Evolutionary conservation across 192 early-diverging fungal species (phyloP), one percentile per base, ranked within the genome.

Genomic region (Lobosporangium transversale): DNA sequence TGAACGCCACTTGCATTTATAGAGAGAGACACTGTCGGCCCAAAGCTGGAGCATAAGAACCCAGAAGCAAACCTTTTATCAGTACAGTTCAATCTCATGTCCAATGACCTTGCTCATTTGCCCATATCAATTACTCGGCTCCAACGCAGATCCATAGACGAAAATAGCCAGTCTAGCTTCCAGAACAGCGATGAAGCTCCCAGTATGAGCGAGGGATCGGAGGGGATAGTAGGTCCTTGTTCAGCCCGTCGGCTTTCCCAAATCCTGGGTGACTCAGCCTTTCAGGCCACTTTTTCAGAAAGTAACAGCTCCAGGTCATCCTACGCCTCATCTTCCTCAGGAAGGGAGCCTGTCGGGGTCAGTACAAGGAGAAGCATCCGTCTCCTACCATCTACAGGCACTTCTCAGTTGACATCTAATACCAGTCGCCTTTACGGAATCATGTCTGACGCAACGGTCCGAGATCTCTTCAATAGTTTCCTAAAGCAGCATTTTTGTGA

Each of bases 401-500:
- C 73, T 6, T 37, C 58, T 4, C 57, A 61, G n/a, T 67, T 65
- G 2, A 66, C 49, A 35, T 84, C 86, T 20, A 88, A 89, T 63
- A 66, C 84, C 0, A 80, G 83, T 3, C 78, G 84, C 29, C 82
- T 93, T 9, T 83, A 81, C 30, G 70, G 80, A n/a, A 92, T 93
- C 55, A 69, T 93, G 2, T 80, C 81, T 5, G 85, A 86, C 53
- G 49, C 79, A 2, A 71, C 68, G 1, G 68, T 92, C 7, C 70
- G 86, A 30, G 79, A 81, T 15, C 59, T 86, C 4, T 92, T 91
- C 71, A 87, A 87, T 57, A 84, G 80, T 21, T 92, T 90, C 59
- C 71, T 90, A 30, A 81, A 85, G 14, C 79, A 83, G 21, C 90
- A 90, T 53, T 88, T 89, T 51, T 92, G 90, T 58, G 86, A 89